Evolutionary conservation across 352 stramenopile genomes (phyloP), one percentile per base, ranked within the genome.

Genomic region (Elongisporangium anandrum): DNA sequence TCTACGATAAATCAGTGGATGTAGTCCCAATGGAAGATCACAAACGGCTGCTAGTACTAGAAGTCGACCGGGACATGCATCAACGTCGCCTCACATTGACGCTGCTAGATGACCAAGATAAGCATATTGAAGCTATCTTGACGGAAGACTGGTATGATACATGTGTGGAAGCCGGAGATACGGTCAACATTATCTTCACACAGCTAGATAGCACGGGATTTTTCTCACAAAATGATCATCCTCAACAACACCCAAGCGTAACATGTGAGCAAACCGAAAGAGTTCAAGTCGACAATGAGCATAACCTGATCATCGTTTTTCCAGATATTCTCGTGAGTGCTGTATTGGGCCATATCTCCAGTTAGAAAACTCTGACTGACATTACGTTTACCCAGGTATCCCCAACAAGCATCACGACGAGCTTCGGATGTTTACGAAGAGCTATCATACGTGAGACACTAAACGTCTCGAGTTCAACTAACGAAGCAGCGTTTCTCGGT

Each of bases 121-220:
- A 64, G 29, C 73, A 90, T 24, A 58, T 90, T 21, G 69, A 90
- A 54, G 73, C 81, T 20, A 52, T 85, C 22, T 63, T 94, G 23
- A 59, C 50, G 41, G 81, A 88, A 15, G 81, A 90, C 61, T 94
- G 85, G 85, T 94, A 84, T 75, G 81, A 92, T 29, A 79, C 79
- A n/a, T 55, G 58, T 52, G 59, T 92, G 19, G 72, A 88, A 65
- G 81, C 80, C 47, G 85, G 85, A 3, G 85, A 92, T 60, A 88
- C 78, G 5, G 73, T 94, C 62, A 90, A 92, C 68, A 76, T 92
- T 60, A 70, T 94, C 29, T 82, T 90, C 62, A 87, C 80, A 50
- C 77, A 84, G 47, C 68, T 68, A 56, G 68, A 85, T 54, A 61
- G 20, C 21, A 21, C 56, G 53, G 73, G 72, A 2, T 79, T 76